phyloP scores from a whole-genome alignment of 2,329 filamentous ascomycete species.

The Microsporum ferrugineum region DNA sequence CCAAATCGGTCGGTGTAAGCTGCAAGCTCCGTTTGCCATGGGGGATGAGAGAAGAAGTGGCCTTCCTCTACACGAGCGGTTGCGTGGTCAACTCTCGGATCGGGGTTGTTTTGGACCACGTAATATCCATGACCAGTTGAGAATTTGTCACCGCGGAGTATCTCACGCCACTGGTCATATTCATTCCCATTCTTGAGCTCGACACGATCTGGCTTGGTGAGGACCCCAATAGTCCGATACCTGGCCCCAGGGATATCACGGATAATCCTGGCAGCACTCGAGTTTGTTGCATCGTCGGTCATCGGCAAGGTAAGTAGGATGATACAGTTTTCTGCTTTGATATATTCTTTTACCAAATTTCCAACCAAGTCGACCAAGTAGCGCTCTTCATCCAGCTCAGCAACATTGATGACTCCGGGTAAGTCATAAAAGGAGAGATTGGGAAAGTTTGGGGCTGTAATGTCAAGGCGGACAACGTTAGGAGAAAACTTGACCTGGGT shows the following conservation, averaged over 20 bases:
- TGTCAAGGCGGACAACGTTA: slow-evolving; percentile 66
- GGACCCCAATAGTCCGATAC: slow-evolving; percentile 56
- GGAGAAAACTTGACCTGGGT: slow-evolving; percentile 61
- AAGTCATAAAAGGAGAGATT: slow-evolving; percentile 76
- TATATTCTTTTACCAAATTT: slow-evolving; percentile 59
- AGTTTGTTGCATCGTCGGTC: slow-evolving; percentile 67
- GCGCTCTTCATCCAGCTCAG: slow-evolving; percentile 51
- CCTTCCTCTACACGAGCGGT: slow-evolving; percentile 41
- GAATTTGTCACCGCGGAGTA: slow-evolving; percentile 53
- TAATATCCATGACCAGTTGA: slow-evolving; percentile 64
- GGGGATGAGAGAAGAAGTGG: slow-evolving; percentile 38
- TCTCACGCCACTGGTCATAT: slow-evolving; percentile 49
- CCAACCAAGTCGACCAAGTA: slow-evolving; percentile 62
- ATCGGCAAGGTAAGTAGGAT: slow-evolving; percentile 68
- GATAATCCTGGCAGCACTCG: slow-evolving; percentile 56
- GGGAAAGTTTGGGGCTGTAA: slow-evolving; percentile 58
- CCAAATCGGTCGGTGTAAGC: slow-evolving; percentile 40
- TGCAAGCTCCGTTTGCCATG: slow-evolving; percentile 38
- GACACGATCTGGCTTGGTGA: slow-evolving; percentile 75
- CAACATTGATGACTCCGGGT: slow-evolving; percentile 66
- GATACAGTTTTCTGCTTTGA: slow-evolving; percentile 57
- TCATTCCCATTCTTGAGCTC: slow-evolving; percentile 39
- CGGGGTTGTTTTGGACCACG: slow-evolving; percentile 52
- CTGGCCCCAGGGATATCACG: slow-evolving; percentile 43
- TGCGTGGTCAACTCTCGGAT: slow-evolving; percentile 33